Conservation (phyloP, 1,284 basidiomycete species). For the Pseudozyma tsukubaensis region DNA sequence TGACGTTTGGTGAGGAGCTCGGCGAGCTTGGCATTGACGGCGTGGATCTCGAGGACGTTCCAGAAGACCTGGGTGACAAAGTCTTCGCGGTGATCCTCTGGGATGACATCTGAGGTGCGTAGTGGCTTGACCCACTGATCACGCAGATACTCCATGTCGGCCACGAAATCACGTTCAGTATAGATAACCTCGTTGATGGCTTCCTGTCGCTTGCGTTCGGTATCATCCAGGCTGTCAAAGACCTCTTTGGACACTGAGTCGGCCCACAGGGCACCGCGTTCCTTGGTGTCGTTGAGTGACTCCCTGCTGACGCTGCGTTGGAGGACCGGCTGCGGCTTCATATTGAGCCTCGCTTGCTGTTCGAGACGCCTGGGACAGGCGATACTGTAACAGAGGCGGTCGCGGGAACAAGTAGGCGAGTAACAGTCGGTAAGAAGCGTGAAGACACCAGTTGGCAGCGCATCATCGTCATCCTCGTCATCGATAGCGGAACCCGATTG, state of each 20-base stretch:
- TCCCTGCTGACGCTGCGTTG: conserved; percentile 80
- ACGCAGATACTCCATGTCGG: conserved; percentile 96
- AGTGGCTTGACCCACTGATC: conserved; percentile 91
- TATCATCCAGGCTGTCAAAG: conserved; percentile 88
- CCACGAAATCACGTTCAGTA: conserved; percentile 96
- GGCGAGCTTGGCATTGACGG: conserved; percentile 86
- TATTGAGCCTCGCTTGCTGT: conserved; percentile 85
- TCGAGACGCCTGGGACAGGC: conserved; percentile 93
- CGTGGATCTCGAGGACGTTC: conserved; percentile 95
- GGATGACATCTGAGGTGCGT: conserved; percentile 79
- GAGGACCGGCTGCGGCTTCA: conserved; percentile 90
- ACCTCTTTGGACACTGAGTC: conserved; percentile 95
- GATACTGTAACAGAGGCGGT: conserved; percentile 93
- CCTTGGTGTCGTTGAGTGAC: conserved; percentile 81
- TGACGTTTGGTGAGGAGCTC: conserved; percentile 96
- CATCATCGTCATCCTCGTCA: conserved; percentile 71
- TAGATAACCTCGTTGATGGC: conserved; percentile 99
- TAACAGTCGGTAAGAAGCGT: conserved; percentile 97
- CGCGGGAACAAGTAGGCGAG: conserved; percentile 94
- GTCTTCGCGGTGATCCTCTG: conserved; percentile 80
- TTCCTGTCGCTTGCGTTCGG: conserved; percentile 95
- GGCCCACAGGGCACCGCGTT: conserved; percentile 85
- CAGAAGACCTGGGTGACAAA: conserved; percentile 97
- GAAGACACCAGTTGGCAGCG: conserved; percentile 92
- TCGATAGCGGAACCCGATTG: conserved; percentile 39